Percentiles rank a stretch among this genome's conserved stretches.
phyloP scores from a whole-genome alignment of 2,329 filamentous ascomycete genomes.

The Lizonia empirigonia region DNA sequence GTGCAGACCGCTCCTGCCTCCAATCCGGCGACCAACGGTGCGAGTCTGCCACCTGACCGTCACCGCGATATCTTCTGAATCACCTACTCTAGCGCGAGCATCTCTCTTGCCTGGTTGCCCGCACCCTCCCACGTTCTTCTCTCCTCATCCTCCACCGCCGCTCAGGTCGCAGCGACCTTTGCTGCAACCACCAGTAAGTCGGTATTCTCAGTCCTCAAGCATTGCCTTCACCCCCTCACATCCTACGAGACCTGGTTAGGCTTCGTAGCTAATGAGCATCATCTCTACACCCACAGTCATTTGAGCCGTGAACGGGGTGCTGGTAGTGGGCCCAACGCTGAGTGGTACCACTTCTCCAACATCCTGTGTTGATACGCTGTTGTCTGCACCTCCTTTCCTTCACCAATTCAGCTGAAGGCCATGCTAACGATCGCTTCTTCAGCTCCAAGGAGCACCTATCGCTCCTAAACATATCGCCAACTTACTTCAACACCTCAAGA shows the following conservation, averaged over 20 bases:
- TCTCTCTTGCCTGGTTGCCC: constrained; percentile 16
- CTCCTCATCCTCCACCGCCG: neutral
- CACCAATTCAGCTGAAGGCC: neutral
- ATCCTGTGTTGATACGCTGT: too few relatives aligned
- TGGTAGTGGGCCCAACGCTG: neutral
- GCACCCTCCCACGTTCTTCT: neutral
- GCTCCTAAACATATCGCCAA: neutral
- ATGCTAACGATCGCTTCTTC: neutral
- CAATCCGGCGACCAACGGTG: constrained; percentile 21
- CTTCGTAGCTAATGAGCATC: too few relatives aligned
- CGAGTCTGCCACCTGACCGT: constrained; percentile 22
- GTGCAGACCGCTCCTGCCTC: constrained; percentile 27
- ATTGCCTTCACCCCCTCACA: neutral
- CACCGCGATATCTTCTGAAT: constrained; percentile 18
- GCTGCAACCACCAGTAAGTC: constrained; percentile 3
- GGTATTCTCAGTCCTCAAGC: neutral
- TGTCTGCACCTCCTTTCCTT: neutral
- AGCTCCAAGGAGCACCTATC: neutral
- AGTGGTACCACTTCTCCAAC: neutral
- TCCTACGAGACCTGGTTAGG: too few relatives aligned
- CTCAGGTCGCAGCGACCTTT: neutral
- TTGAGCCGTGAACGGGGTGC: neutral
- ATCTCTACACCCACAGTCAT: neutral
- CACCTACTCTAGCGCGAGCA: constrained; percentile 3
- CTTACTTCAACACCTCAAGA: neutral